Evolutionary conservation across 2,329 filamentous ascomycete species (phyloP), one percentile per base, ranked within the genome.

Genomic region (Paraphaeosphaeria sporulosa): DNA sequence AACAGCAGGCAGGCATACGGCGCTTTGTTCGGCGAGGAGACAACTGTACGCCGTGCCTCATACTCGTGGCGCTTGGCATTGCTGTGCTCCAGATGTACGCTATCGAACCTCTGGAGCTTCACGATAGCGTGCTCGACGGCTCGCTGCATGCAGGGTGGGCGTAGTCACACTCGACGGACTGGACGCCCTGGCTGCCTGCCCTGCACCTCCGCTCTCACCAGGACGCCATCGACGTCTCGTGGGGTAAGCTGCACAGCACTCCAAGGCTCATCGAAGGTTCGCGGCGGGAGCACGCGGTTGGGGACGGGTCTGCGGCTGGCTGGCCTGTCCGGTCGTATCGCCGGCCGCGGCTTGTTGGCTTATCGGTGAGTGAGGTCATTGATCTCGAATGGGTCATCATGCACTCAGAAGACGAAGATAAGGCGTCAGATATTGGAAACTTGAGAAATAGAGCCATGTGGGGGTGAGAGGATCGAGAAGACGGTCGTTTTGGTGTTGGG

Each of bases 241-340:
- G 52, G 52, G 36, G 42, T 55, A 30, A 25, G 15, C 8, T 9
- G 38, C 4, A 13, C 34, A 38, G 52, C 52, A 25, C 10, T 47
- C 52, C 42, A 55, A 55, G n/a, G 23, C 13, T 17, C 40, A n/a
- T 21, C 5, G 30, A 55, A 55, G 42, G 6, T 55, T 55, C 52
- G 27, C 32, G 36, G 50, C 51, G 38, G 51, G 13, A 17, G 38
- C 40, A n/a, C 42, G 27, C 40, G 52, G 40, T 19, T 55, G 21
- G 42, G 17, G 8, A 19, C 42, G 44, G 44, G 6, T 21, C 13
- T 30, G 27, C 15, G 42, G n/a, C 27, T 42, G 32, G 30, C 42
- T 38, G 32, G 47, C 17, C 13, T 21, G 25, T 30, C 32, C 15
- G 32, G n/a, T 34, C 36, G 19, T 44, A 7, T 23, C n/a, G 10